Base-by-base conservation (phyloP, 2,329 filamentous ascomycete genomes). In the Ceratocystis alfenasii region DNA sequence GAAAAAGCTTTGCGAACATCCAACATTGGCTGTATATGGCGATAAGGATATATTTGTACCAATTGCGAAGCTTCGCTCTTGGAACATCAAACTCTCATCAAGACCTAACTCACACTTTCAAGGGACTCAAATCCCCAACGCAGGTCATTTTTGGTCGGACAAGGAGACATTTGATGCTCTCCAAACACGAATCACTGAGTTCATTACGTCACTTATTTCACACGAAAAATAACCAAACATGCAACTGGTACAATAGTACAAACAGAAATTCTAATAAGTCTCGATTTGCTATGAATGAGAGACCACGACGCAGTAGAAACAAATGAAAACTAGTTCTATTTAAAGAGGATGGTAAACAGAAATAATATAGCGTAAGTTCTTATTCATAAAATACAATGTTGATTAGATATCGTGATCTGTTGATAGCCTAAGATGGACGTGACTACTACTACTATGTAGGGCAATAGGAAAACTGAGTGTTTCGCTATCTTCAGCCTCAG, bases 31-130 rank as follows among this genome's bases (percentile, higher is more conserved):
- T 0, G 74, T 95, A 0, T 95, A 86, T 71, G 93, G 92, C 1
- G 83, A 87, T 63, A 78, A 81, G 3, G 92, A 97, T 73, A 76
- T 80, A 0, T 95, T 96, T 69, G 86, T 89, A 1, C 82, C 85
- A 0, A 78, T 78, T 2, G 81, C 79, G 67, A 88, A 83, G 73
- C 77, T 92, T 70, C 80, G 82, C 10, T 75, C 78, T 0, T 96
- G 92, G 92, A 78, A 78, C 8, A 75, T 76, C 50, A 79, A 78
- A 67, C 75, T 92, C 57, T 73, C 75, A 20, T 72, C 74, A 12
- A 70, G 70, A 48, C 72, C 74, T 0, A 74, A 73, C 1, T 83
- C 81, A 20, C 71, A 69, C 62, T 85, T 86, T 66, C 72, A 70
- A 4, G 76, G 74, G 15, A 71, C 75, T 1, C 81, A 84, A 69